Conservation (phyloP, 163 green algal species). For the Scenedesmus sp. region DNA sequence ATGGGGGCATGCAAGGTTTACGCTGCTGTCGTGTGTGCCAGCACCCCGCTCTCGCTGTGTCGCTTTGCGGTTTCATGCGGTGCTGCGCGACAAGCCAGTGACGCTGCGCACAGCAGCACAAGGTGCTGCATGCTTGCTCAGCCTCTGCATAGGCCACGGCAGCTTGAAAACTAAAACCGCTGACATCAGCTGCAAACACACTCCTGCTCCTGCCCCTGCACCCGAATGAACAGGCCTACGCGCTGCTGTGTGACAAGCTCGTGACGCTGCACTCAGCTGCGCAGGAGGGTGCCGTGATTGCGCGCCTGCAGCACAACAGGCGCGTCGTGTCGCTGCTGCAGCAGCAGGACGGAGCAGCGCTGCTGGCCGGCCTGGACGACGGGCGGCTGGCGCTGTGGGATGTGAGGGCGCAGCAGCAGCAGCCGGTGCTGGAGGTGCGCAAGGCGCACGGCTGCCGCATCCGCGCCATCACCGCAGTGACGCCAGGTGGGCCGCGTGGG, state of each 20-base stretch:
- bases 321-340: conserved; percentile 62
- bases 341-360: conserved; percentile 19
- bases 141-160: not conserved
- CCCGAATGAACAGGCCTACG: conserved; percentile 55
- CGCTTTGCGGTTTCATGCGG: not conserved
- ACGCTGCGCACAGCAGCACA: not conserved
- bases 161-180: not conserved
- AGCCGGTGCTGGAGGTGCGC: conserved; percentile 36
- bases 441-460: conserved; percentile 71
- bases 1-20: too few species aligned
- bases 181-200: not conserved
- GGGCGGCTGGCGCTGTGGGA: conserved; percentile 70
- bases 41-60: not conserved
- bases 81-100: too few species aligned
- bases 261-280: conserved; percentile 61
- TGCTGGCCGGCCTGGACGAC: conserved; percentile 77
- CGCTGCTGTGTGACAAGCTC: conserved; percentile 63
- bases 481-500: conserved; percentile 27
- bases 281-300: conserved; percentile 57
- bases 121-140: not conserved
- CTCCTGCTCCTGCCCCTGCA: not conserved
- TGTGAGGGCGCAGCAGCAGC: not conserved
- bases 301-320: conserved; percentile 58
- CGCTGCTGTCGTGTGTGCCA: too few species aligned
- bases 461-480: conserved; percentile 60